Evolutionary conservation across 2,329 filamentous ascomycete species (phyloP), one percentile per base, ranked within the genome.

Genomic region (Colletotrichum cordylinicola): DNA sequence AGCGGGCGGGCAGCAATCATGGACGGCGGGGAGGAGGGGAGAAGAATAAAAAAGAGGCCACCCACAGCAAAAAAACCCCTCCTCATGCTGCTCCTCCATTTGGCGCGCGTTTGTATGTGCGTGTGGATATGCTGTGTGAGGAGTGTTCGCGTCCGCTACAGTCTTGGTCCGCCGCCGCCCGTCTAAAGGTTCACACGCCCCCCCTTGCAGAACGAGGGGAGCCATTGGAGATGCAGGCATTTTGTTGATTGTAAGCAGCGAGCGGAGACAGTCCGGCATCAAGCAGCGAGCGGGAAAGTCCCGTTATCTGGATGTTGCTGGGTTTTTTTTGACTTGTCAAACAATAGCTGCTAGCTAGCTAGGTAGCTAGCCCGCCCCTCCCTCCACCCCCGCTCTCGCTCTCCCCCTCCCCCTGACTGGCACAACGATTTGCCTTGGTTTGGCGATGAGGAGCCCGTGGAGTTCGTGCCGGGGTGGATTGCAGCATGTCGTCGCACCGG

Each of bases 181-280:
- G 43, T 67, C 21, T 62, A 33, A 67, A 56, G 56, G 27, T 43
- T 65, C 72, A 61, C 24, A 21, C 67, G 31, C 21, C 67, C 62
- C 37, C 62, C 24, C 33, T 37, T 21, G 16, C 16, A 31, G n/a
- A 13, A n/a, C 18, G 35, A 56, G 55, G 24, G 29, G 31, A 73
- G 31, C 70, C 73, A 75, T 72, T 75, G 55, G 73, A 58, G 56
- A 75, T 29, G 70, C 69, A 58, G 69, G 64, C 70, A 73, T 75
- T 70, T 69, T 62, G 56, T 24, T 61, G 33, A 70, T 70, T 43
- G 70, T 75, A 68, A 73, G 64, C 73, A 75, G 27, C 15, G 29
- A 64, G 73, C 70, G 73, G 73, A 75, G 68, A 24, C 31, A 21
- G n/a, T 21, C 35, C 29, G 61, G 61, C 64, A 37, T n/a, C 39